These are phyloP conservation scores for Keqinozyma sinolaborantium DNA, from an alignment of 1,139 yeast genomes.

Conservation along the genomic window DNA sequence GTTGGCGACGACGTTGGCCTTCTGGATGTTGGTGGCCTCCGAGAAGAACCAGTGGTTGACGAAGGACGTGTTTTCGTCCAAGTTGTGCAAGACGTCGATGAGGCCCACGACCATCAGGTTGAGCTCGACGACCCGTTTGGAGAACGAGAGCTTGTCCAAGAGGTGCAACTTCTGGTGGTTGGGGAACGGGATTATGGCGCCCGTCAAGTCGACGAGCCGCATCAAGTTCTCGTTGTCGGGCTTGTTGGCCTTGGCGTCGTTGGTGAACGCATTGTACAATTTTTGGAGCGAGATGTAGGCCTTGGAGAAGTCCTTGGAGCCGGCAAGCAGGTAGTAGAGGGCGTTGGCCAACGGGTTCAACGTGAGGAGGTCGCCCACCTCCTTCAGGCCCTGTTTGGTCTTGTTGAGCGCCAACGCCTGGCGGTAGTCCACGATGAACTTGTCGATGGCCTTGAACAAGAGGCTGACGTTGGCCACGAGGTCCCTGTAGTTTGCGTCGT, in stretches of 20 bases:
- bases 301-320: conserved; percentile 41
- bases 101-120: conserved; percentile 30
- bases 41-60: conserved; percentile 46
- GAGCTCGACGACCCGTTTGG: conserved; percentile 32
- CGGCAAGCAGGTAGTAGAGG: conserved; percentile 50
- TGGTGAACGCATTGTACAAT: conserved; percentile 23
- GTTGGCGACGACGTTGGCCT: conserved; percentile 55
- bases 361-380: conserved; percentile 34
- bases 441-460: conserved; percentile 39
- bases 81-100: conserved; percentile 28
- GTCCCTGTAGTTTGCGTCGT: conserved; percentile 18
- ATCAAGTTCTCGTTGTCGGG: conserved; percentile 29
- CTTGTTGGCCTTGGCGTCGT: conserved; percentile 15
- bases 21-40: conserved; percentile 50
- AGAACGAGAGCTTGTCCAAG: conserved; percentile 30
- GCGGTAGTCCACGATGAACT: conserved; percentile 41
- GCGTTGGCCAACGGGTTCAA: conserved; percentile 63
- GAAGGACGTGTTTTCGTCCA: conserved; percentile 30
- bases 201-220: conserved; percentile 49
- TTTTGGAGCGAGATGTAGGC: conserved; percentile 38
- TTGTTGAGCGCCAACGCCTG: conserved; percentile 16
- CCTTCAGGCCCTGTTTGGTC: conserved; percentile 6
- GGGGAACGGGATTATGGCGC: conserved; percentile 61
- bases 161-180: conserved; percentile 41
- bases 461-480: conserved; percentile 21